These are phyloP conservation scores for Nannochloropsis oceanica DNA, from an alignment of 108 stramenopile genomes.

Conservation along the genomic window DNA sequence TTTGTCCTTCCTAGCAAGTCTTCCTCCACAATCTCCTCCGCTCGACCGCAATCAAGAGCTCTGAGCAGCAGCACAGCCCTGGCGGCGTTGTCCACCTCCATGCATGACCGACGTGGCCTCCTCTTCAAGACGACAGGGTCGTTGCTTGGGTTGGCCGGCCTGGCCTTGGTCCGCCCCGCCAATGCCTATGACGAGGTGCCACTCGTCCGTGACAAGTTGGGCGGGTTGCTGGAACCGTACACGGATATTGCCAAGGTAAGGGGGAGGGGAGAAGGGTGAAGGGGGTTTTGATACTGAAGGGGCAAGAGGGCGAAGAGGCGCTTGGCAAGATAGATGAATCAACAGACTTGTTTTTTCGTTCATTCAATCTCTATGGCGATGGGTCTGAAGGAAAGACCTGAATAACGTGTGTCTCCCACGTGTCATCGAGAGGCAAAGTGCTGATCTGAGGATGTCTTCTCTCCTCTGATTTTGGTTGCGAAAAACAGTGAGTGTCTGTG, in stretches of 20 bases:
- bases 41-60: background rate
- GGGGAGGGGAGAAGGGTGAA: background rate
- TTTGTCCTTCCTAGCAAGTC: background rate
- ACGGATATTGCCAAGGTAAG: background rate
- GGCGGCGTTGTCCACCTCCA: background rate
- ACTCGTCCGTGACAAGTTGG: background rate
- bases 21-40: background rate
- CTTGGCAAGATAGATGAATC: too few species aligned
- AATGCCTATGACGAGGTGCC: background rate
- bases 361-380: too few species aligned
- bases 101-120: background rate
- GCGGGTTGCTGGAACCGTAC: background rate
- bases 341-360: too few species aligned
- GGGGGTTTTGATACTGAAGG: too few species aligned
- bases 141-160: background rate
- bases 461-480: too few species aligned
- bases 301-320: too few species aligned
- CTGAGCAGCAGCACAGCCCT: background rate
- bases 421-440: too few species aligned
- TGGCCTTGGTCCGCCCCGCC: background rate
- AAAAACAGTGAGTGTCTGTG: too few species aligned
- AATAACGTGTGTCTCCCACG: too few species aligned
- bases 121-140: background rate
- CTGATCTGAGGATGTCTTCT: too few species aligned
- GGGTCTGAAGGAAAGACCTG: too few species aligned